Conservation (phyloP, 345 rosid species). For the Corchorus olitorius region DNA sequence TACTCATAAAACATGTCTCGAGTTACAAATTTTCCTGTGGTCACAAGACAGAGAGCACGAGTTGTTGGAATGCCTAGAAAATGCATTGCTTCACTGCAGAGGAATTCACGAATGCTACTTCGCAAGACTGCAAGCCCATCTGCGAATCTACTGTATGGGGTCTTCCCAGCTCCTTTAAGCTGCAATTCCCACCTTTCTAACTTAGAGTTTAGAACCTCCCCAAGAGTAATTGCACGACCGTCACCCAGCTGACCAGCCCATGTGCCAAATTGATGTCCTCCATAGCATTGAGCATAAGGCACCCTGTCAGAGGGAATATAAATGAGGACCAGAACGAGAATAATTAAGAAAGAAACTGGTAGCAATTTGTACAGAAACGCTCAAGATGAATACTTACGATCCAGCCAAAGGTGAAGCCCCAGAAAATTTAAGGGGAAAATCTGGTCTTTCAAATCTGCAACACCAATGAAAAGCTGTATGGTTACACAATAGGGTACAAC, state of each 20-base stretch:
- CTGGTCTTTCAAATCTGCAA: conserved; percentile 86
- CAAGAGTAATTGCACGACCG: conserved; percentile 95
- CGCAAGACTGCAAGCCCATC: conserved; percentile 98
- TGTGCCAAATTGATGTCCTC: conserved; percentile 96
- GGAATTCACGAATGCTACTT: conserved; percentile 93
- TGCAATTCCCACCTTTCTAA: conserved; percentile 96
- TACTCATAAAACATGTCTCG: conserved; percentile 99
- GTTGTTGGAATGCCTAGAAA: conserved; percentile 93
- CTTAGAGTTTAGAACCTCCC: conserved; percentile 81
- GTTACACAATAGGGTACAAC: not conserved
- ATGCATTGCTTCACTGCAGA: conserved; percentile 95
- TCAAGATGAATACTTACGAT: conserved; percentile 52
- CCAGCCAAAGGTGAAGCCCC: conserved; percentile 78
- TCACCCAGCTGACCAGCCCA: conserved; percentile 99
- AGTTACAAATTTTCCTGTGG: conserved; percentile 86
- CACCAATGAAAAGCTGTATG: conserved; percentile 7
- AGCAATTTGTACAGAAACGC: conserved; percentile 3
- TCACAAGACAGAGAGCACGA: conserved; percentile 90
- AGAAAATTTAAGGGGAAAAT: conserved; percentile 73
- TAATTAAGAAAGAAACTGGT: not conserved
- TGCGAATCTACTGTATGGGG: conserved; percentile 96
- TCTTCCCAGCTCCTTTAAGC: conserved; percentile 95
- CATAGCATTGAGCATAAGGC: conserved; percentile 93
- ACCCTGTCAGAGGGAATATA: conserved; percentile 43
- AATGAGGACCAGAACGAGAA: not conserved